Base-by-base conservation (phyloP, 805 yeast genomes). In the Danielia oregonensis region DNA sequence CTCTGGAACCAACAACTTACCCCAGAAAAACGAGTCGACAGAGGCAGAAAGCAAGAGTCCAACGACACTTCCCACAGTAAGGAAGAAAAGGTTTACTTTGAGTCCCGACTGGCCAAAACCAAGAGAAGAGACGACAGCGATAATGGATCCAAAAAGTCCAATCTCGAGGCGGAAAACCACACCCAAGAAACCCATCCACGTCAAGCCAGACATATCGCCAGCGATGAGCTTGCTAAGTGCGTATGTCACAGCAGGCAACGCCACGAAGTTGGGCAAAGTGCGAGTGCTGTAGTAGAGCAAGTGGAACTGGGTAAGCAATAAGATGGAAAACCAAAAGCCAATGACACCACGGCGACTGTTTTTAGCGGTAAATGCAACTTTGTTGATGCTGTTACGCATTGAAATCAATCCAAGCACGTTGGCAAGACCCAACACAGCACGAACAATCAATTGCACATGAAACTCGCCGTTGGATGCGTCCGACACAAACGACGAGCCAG, bases 191-290 rank as follows among this genome's bases (percentile, higher is more conserved):
- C 84, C 71, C 16, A 86, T 54, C 48, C 82, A 54, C 0, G 72
- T 52, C 24, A 88, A 56, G 0, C 74, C 66, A 5, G 64, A 41
- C 40, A 64, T 63, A 30, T 73, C 65, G 8, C 81, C 86, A 13
- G 46, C 43, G 11, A 86, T 44, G 11, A 78, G 47, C 49, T 65
- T 66, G 4, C 77, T 65, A 27, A 82, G 44, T 0, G 83, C 82
- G 29, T 61, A 48, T 36, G 75, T 74, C 4, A 82, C 80, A 24
- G 86, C 51, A 3, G 97, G 96, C 35, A 91, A 63, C 2, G 84
- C 88, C 37, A 89, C 63, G 47, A 82, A 83, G 58, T 91, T 91
- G n/a, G 97, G 96, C 38, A 91, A 65, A 0, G 95, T 78, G 46
- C 97, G 70, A 2, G 95, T 72, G n/a, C 85, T 68, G 54, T 91